Evolutionary conservation across 257 asterid species (phyloP).

Genomic region (Fraxinus anomala): DNA sequence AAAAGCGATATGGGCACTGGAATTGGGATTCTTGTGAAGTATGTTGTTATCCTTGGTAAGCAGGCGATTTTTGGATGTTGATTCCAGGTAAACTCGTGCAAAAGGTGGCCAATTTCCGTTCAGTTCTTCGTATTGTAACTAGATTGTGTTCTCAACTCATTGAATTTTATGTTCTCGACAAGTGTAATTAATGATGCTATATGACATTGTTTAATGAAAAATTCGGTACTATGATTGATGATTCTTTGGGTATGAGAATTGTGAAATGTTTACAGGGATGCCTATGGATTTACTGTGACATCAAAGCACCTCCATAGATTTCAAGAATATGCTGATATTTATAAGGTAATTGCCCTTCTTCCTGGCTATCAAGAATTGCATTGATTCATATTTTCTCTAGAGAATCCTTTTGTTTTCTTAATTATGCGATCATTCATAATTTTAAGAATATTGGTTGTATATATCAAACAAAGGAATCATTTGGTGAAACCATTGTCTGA

Average conservation of each 20-base stretch:
- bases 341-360: conserved; percentile 55
- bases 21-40: conserved; percentile 48
- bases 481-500: background rate
- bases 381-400: background rate
- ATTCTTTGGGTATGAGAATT: conserved; percentile 7
- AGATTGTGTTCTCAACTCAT: background rate
- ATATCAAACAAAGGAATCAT: background rate
- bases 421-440: conserved; percentile 2
- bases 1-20: conserved; percentile 71
- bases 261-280: conserved; percentile 68
- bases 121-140: conserved; percentile 5
- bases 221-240: background rate
- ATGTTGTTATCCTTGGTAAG: conserved; percentile 99
- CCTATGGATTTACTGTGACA: conserved; percentile 97
- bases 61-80: conserved; percentile 85
- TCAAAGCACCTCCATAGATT: conserved; percentile 81
- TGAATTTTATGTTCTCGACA: background rate
- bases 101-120: background rate
- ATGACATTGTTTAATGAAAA: conserved; percentile 3
- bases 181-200: conserved; percentile 13
- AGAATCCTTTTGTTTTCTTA: background rate
- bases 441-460: background rate
- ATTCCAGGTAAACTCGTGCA: conserved; percentile 65
- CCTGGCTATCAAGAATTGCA: background rate
- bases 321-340: conserved; percentile 71